phyloP scores from a whole-genome alignment of 257 asterid species.

The Coffea canephora region DNA sequence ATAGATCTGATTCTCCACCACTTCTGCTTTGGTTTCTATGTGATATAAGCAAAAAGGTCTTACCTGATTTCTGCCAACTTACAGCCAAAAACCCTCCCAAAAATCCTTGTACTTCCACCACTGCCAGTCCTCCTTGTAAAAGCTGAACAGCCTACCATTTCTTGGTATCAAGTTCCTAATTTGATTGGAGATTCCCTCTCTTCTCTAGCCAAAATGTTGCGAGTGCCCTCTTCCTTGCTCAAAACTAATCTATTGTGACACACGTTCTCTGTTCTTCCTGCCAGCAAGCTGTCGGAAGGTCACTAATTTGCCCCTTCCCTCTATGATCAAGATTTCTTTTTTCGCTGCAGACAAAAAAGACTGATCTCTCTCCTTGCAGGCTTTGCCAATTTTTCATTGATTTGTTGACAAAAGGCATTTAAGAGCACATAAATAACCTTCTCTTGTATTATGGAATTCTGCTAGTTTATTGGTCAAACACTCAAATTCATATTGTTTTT shows the following conservation, averaged over 20 bases:
- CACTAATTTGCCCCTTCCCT: not conserved
- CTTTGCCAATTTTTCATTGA: too few species aligned
- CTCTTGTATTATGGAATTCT: too few species aligned
- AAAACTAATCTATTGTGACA: not conserved
- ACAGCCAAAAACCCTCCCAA: not conserved
- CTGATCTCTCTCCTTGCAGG: too few species aligned
- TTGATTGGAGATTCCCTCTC: not conserved
- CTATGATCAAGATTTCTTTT: too few species aligned
- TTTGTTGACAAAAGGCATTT: not conserved
- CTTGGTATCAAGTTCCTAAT: not conserved
- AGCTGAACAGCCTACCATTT: not conserved
- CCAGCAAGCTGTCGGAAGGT: not conserved
- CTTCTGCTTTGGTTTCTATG: not conserved
- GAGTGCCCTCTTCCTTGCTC: not conserved
- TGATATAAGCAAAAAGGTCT: not conserved
- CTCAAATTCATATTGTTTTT: too few species aligned
- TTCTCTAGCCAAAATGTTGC: not conserved
- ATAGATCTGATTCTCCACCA: not conserved
- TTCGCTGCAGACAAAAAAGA: too few species aligned
- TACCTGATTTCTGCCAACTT: not conserved
- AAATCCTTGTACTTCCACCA: not conserved
- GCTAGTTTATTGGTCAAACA: not conserved
- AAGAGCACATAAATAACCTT: not conserved
- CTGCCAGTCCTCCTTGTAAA: not conserved
- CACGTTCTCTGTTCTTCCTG: not conserved